Evolutionary conservation across 2,329 filamentous ascomycete genomes (phyloP).

Genomic region (Dactylellina sp.): DNA sequence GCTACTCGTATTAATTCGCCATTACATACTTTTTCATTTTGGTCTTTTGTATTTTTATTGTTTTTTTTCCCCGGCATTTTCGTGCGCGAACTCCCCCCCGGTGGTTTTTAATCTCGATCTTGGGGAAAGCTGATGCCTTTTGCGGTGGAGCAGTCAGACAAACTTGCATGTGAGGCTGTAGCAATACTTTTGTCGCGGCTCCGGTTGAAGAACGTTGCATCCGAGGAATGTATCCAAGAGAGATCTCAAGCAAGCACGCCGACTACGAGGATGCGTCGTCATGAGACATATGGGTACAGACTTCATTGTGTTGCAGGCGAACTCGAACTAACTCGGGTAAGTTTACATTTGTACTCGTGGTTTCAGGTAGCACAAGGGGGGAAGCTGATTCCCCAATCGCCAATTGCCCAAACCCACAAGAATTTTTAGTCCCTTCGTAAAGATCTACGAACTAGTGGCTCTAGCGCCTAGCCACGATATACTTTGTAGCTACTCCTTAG

Average conservation of each 20-base stretch:
- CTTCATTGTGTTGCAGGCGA: slow-evolving; percentile 2
- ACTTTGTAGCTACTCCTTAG: neutral
- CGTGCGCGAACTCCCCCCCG: too few relatives aligned
- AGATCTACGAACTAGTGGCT: slow-evolving; percentile 23
- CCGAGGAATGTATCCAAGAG: slow-evolving; percentile 53
- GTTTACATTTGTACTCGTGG: neutral
- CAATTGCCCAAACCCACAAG: neutral
- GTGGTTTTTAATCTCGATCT: too few relatives aligned
- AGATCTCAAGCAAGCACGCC: slow-evolving; percentile 12
- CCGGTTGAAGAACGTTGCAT: slow-evolving; percentile 53
- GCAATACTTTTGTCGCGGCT: slow-evolving; percentile 22
- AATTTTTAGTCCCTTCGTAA: slow-evolving; percentile 3
- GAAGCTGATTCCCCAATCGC: slow-evolving; percentile 4
- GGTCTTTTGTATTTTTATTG: too few relatives aligned
- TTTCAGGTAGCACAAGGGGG: slow-evolving; percentile 22
- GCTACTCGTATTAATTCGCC: neutral
- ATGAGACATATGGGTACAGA: slow-evolving; percentile 54
- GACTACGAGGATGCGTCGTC: slow-evolving; percentile 41
- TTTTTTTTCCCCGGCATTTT: neutral
- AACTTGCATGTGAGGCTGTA: slow-evolving; percentile 16
- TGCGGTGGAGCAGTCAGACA: slow-evolving; percentile 34
- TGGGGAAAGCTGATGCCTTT: neutral
- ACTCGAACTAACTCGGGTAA: neutral
- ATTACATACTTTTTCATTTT: too few relatives aligned
- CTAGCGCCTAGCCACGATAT: neutral